Base-by-base conservation (phyloP, 306 rosid genomes). In the Prunus padus region DNA sequence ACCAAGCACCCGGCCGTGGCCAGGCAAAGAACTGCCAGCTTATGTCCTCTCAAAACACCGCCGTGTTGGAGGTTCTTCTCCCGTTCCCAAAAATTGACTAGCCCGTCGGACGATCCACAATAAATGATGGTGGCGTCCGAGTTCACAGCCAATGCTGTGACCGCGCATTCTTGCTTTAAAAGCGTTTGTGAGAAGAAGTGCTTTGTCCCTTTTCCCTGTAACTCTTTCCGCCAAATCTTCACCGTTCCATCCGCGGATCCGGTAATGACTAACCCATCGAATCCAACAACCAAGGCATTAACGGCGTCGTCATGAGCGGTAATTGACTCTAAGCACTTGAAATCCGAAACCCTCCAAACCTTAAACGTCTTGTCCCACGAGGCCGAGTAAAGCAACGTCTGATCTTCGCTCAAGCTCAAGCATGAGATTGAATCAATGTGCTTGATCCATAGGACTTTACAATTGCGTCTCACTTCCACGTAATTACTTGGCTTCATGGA, bases 291-390 rank as follows among this genome's bases (percentile, higher is more conserved):
- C 51, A 95, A 28, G 0, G 96, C 86, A 30, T 95, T 95, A 5
- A 95, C 92, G 0, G 98, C 99, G 62, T 95, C 97, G 0, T 95
- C 98, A 11, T 95, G 98, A 11, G 99, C 97, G 0, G 65, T 77
- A 0, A 95, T 86, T 0, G 99, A 95, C 70, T 95, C 99, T 64
- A 95, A 76, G 50, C 99, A 95, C 71, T 92, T 92, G 65, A 77
- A 92, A 37, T 83, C 88, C 0, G 97, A 83, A 4, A 86, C 74
- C 22, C 87, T 71, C 98, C 99, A 96, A 0, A 96, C 96, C 49
- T 92, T 96, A 52, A 96, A 96, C 3, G 96, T 90, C 42, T 88
- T 92, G 42, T 96, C 99, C 99, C 99, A 92, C 0, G 98, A 96
- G 2, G 98, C 96, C 0, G 99, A 96, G 85, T 92, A 96, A 0